Evolutionary conservation across 139 green algal species (phyloP).

Genomic region (Chlorokybus atmophyticus): DNA sequence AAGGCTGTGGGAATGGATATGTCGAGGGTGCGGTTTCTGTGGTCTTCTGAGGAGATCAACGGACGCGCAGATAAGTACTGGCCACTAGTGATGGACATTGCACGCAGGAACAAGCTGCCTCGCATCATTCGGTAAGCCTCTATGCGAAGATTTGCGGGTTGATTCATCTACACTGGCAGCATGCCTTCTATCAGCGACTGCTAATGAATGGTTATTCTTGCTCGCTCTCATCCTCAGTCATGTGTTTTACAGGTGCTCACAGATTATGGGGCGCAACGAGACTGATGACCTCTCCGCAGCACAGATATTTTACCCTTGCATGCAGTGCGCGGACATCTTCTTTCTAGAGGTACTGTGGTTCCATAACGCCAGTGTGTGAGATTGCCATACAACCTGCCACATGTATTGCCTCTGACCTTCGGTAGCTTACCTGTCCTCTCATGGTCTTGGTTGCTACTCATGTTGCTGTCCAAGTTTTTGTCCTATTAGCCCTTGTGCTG

Average conservation of each 20-base stretch:
- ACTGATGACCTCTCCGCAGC: constrained; percentile 81
- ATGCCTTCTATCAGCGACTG: background rate
- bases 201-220: background rate
- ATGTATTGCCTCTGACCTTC: too few relatives aligned
- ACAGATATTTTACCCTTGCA: constrained; percentile 98
- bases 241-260: constrained; percentile 43
- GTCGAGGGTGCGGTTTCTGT: constrained; percentile 39
- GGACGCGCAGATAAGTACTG: constrained; percentile 34
- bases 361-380: constrained; percentile 9
- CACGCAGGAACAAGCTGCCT: constrained; percentile 31
- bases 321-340: constrained; percentile 98
- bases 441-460: background rate
- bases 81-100: constrained; percentile 45
- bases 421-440: too few relatives aligned
- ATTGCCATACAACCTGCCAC: too few relatives aligned
- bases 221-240: background rate
- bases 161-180: too few relatives aligned
- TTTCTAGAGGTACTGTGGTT: constrained; percentile 69
- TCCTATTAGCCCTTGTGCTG: background rate
- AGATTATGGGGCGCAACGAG: constrained; percentile 95
- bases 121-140: constrained; percentile 25
- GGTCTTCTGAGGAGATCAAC: constrained; percentile 43
- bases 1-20: constrained; percentile 96
- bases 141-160: background rate
- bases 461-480: background rate